Evolutionary conservation across 768 basidiomycete genomes (phyloP), one percentile per base, ranked within the genome.

Genomic region (Psilocybe azurescens): DNA sequence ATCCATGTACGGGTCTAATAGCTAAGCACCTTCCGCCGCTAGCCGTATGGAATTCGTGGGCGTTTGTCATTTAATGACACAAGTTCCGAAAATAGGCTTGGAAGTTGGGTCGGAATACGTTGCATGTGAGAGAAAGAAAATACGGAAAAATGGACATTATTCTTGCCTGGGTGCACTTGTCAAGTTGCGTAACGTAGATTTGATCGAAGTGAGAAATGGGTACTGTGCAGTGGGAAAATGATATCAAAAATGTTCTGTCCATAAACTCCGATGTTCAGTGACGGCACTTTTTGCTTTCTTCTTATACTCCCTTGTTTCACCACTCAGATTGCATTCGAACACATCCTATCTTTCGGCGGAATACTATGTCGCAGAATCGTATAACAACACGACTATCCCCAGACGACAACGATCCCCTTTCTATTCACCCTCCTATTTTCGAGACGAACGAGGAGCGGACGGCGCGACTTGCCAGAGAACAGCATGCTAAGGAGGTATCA

Each of bases 401-500:
- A 16, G 69, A 67, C 13, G 68, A 71, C 50, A 51, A 29, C 39
- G 65, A 69, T 50, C 67, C 70, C 8, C 59, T 70, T 18, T 61
- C 60, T 9, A 71, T 86, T 5, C 82, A 81, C 0, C 89, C 88
- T 1, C 84, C 87, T 0, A 75, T 76, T 1, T 75, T 81, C 63
- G 89, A 90, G 70, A 78, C 84, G 0, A 60, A 66, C 2, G 75
- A 72, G 18, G 79, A 88, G 60, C 73, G 82, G 3, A 76, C 81
- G 30, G 71, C 65, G 0, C 79, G 88, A 11, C 60, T 86, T n/a
- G 67, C 72, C 3, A 72, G 73, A 14, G 88, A 89, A 62, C 77
- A 71, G 36, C 78, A 80, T 58, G 88, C 84, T 7, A 86, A 83
- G 70, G 75, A 75, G 7, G 67, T 85, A 39, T 89, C 87, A 0